Evolutionary conservation across 805 yeast genomes (phyloP), one percentile per base, ranked within the genome.

Genomic region (Millerozyma acaciae): DNA sequence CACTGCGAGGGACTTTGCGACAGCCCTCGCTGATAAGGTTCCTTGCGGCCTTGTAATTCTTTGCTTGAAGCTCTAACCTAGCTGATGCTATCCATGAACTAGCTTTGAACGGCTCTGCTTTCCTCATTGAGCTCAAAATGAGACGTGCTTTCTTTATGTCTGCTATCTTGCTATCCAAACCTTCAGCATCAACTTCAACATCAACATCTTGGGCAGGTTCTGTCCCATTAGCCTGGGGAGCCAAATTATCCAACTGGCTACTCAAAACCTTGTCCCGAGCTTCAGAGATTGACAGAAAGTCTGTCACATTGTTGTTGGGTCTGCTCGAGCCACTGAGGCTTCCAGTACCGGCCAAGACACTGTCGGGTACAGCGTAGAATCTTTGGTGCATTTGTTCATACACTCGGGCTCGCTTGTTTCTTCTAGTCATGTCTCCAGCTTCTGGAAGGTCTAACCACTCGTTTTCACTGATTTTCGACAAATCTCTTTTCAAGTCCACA

Each of bases 61-160:
- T 68, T 1, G 80, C 81, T 28, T 70, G 72, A 43, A 76, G 82
- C 50, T 90, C 97, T 7, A 87, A 52, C 29, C 86, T 60, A 0
- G 96, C 94, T 30, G 87, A 75, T 0, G 94, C 86, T 15, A 90
- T 83, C 95, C 96, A 90, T 4, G 83, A 84, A 30, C 75, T 74
- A 0, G 95, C 74, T 37, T 78, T 80, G 26, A 61, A 57, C 0
- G 97, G 96, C 45, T 85, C 82, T 0, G 86, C 62, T 42, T 73
- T 75, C 21, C 94, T 68, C 42, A 84, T 70, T 3, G 87, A 79
- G n/a, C 73, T 62, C 28, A 89, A 65, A 6, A 87, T 62, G 2
- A 67, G 49, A 22, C 93, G 61, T 22, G 80, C 76, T 39, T 74
- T 77, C 27, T 64, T 62, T 3, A 79, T 55, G 42, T 84, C 89